Percentiles rank a stretch among this genome's conserved stretches.
Evolutionary conservation across 768 basidiomycete genomes (phyloP).

Genomic region (Phaeotremella skinneri): DNA sequence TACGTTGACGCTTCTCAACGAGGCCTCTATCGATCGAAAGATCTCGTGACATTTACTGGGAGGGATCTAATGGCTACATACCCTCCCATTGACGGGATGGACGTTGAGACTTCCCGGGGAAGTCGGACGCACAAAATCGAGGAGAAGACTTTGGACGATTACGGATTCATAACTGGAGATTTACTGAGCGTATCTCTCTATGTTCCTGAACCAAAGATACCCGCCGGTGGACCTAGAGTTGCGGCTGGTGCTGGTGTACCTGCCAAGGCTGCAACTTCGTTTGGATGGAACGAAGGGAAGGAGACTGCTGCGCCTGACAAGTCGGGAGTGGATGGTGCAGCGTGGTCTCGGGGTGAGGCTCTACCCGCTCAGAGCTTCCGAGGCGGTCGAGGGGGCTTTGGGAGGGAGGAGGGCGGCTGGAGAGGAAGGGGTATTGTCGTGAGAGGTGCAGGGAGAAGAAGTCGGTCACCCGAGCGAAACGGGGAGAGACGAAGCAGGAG

Average conservation of each 20-base stretch:
- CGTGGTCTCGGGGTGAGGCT: slow-evolving; percentile 23
- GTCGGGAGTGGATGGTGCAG: background rate
- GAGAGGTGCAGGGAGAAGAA: slow-evolving; percentile 8
- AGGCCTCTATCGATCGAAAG: slow-evolving; percentile 35
- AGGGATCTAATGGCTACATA: slow-evolving; percentile 30
- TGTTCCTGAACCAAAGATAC: slow-evolving; percentile 37
- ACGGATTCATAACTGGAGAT: slow-evolving; percentile 44
- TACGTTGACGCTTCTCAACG: slow-evolving; percentile 45
- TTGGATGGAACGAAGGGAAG: slow-evolving; percentile 2
- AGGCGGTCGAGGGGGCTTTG: slow-evolving; percentile 11
- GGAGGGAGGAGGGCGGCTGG: slow-evolving; percentile 13
- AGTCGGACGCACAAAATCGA: slow-evolving; percentile 26
- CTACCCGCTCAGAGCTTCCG: slow-evolving; percentile 19
- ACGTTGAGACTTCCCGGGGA: background rate
- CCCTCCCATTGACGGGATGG: background rate
- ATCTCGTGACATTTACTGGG: slow-evolving; percentile 39
- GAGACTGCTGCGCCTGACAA: background rate
- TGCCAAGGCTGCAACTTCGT: background rate
- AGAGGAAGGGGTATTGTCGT: slow-evolving; percentile 10
- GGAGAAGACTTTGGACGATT: slow-evolving; percentile 41
- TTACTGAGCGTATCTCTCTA: slow-evolving; percentile 31
- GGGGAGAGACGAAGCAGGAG: slow-evolving; percentile 9
- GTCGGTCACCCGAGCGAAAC: slow-evolving; percentile 4
- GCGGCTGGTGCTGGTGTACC: background rate
- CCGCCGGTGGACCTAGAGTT: background rate